Conservation (phyloP, 805 yeast genomes). For the Candida gorgasii region DNA sequence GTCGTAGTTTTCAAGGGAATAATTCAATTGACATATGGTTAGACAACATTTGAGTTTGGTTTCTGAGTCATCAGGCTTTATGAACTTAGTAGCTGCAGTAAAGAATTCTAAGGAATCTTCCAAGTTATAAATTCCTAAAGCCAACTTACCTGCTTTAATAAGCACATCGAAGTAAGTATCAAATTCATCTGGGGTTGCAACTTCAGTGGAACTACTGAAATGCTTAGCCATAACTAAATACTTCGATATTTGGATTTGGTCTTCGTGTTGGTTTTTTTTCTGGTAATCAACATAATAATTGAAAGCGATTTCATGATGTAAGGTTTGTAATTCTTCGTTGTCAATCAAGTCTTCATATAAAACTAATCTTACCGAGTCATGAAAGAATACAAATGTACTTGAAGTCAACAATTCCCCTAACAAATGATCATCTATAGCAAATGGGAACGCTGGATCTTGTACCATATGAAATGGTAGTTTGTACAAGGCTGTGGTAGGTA, state of each 20-base stretch:
- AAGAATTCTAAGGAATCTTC: conserved; percentile 42
- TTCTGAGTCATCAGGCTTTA: conserved; percentile 20
- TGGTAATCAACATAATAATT: conserved; percentile 30
- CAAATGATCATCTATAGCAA: conserved; percentile 28
- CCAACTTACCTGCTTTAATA: conserved; percentile 44
- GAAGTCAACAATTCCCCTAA: conserved; percentile 36
- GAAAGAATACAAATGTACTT: conserved; percentile 40
- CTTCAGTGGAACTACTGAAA: conserved; percentile 35
- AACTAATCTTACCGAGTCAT: conserved; percentile 38
- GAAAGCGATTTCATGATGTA: conserved; percentile 44
- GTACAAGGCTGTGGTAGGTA: conserved; percentile 43
- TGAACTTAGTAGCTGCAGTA: conserved; percentile 31
- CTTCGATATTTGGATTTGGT: conserved; percentile 4
- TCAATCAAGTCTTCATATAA: conserved; percentile 28
- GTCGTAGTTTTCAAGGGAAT: conserved; percentile 28
- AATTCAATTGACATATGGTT: conserved; percentile 34
- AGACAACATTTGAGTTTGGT: conserved; percentile 24
- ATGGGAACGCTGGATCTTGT: conserved; percentile 21
- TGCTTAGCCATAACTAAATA: conserved; percentile 43
- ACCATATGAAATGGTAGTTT: conserved; percentile 49
- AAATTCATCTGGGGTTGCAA: conserved; percentile 32
- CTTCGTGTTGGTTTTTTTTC: background rate
- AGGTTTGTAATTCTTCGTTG: conserved; percentile 25
- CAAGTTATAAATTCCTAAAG: conserved; percentile 45
- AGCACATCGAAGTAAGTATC: conserved; percentile 39